Percentiles rank a stretch among this genome's conserved stretches.
phyloP scores from a whole-genome alignment of 1,284 basidiomycete genomes.

The Ganoderma boninense region DNA sequence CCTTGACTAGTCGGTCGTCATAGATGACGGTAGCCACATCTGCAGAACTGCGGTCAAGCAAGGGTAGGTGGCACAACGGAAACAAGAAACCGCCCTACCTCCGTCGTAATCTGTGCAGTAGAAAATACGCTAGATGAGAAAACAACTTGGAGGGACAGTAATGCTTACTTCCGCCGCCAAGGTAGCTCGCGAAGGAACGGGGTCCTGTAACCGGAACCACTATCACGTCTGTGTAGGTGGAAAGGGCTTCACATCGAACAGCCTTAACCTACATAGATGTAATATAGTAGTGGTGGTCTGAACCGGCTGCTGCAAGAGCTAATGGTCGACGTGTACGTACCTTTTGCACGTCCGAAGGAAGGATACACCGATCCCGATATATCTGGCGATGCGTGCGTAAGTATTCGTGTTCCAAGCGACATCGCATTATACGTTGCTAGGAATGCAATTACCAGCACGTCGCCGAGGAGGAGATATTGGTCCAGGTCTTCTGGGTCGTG shows the following conservation, averaged over 20 bases:
- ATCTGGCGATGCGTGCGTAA: constrained; percentile 27
- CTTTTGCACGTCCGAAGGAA: constrained; percentile 43
- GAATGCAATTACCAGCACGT: constrained; percentile 37
- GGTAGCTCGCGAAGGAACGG: constrained; percentile 39
- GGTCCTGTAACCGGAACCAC: constrained; percentile 37
- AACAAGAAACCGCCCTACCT: constrained; percentile 49
- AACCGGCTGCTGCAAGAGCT: background rate
- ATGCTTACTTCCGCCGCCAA: constrained; percentile 43
- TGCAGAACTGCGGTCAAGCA: constrained; percentile 37
- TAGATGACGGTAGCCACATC: constrained; percentile 67
- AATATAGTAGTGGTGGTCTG: background rate
- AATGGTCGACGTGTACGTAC: constrained; percentile 23
- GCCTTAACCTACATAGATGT: constrained; percentile 35
- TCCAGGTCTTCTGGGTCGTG: constrained; percentile 28
- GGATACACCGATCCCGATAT: constrained; percentile 40
- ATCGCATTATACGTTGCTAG: background rate
- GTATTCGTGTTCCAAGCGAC: background rate
- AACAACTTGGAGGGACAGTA: background rate
- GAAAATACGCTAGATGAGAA: background rate
- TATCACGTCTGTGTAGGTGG: constrained; percentile 40
- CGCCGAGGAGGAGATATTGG: constrained; percentile 34
- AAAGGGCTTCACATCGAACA: constrained; percentile 29
- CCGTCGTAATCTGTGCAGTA: constrained; percentile 69
- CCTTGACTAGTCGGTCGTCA: constrained; percentile 52
- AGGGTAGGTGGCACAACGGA: background rate